Evolutionary conservation across 495 filamentous ascomycete species (phyloP).

Genomic region (Hypoxylon lenormandii): DNA sequence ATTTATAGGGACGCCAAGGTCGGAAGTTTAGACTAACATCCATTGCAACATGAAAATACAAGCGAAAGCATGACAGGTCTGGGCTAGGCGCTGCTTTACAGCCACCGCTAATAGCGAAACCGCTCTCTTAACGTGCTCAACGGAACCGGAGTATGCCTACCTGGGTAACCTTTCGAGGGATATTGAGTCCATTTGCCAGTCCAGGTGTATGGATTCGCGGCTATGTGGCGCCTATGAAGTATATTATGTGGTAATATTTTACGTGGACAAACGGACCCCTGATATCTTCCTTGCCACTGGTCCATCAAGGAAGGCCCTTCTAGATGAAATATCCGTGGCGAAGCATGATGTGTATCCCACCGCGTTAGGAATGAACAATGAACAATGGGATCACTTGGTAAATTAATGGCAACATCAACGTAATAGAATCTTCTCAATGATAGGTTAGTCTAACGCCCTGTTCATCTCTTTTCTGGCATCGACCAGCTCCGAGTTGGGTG

Average conservation of each 20-base stretch:
- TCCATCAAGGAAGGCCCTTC: background rate
- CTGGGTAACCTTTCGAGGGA: background rate
- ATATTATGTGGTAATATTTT: constrained; percentile 10
- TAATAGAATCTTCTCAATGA: background rate
- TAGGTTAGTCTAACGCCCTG: constrained; percentile 13
- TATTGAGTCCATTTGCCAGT: constrained; percentile 4
- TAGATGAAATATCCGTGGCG: constrained; percentile 19
- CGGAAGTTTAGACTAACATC: constrained; percentile 2
- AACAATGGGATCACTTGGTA: constrained; percentile 28
- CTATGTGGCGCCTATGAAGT: constrained; percentile 27
- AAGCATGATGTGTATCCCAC: constrained; percentile 33
- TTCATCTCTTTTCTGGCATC: constrained; percentile 13
- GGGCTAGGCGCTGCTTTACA: background rate
- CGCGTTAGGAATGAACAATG: constrained; percentile 25
- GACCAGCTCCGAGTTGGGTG: constrained; percentile 3
- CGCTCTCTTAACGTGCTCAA: background rate
- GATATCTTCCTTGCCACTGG: constrained; percentile 22
- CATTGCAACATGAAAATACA: background rate
- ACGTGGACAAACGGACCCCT: constrained; percentile 20
- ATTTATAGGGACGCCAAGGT: background rate
- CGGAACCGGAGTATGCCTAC: background rate
- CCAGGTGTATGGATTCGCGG: constrained; percentile 11
- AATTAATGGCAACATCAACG: constrained; percentile 30
- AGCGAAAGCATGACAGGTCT: background rate
- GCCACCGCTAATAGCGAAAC: background rate